Evolutionary conservation across 805 yeast species (phyloP), one percentile per base, ranked within the genome.

Genomic region (Wickerhamomyces kurtzmanii): DNA sequence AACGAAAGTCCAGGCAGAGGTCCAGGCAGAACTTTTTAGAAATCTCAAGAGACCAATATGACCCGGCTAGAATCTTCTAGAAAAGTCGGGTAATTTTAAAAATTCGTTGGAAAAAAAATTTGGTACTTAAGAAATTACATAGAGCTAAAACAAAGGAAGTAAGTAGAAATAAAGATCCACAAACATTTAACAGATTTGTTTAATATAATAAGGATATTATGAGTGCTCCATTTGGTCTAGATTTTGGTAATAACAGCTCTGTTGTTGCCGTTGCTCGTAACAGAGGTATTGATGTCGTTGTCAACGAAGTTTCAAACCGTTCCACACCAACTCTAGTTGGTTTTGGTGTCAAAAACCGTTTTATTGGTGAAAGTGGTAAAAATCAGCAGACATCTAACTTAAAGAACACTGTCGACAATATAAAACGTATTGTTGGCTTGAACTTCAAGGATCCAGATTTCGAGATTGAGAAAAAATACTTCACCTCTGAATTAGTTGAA

Each of bases 241-340:
- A 91, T 75, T 80, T 91, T 56, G 98, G 98, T 65, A 86, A 86
- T 67, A 71, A 74, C 69, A 82, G 73, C 70, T 76, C 95, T 40
- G 96, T 89, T 45, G 72, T 89, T 55, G 97, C 94, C 23, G 80
- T 94, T 55, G 98, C 98, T 39, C 81, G 89, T 59, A 91, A 89
- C 75, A 79, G 97, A 68, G 97, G 97, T 54, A 91, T 91, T 54
- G 99, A 91, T 60, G 79, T 91, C 49, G 84, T 91, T 49, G 97
- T 91, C 64, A 91, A 91, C 57, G 99, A 91, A 64, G 97, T 91
- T 27, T 87, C 97, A 32, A 91, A 91, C 79, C 81, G 99, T 62
- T 60, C 93, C 43, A 91, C 99, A 19, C 98, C 99, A 41, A 58
- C 82, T 18, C 57, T 84, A 42, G 91, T 91, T 44, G 97, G 96